Percentiles rank a stretch among this genome's conserved stretches.
Conservation (phyloP, 2,329 filamentous ascomycete species). For the Monilinia vaccinii-corymbosi region DNA sequence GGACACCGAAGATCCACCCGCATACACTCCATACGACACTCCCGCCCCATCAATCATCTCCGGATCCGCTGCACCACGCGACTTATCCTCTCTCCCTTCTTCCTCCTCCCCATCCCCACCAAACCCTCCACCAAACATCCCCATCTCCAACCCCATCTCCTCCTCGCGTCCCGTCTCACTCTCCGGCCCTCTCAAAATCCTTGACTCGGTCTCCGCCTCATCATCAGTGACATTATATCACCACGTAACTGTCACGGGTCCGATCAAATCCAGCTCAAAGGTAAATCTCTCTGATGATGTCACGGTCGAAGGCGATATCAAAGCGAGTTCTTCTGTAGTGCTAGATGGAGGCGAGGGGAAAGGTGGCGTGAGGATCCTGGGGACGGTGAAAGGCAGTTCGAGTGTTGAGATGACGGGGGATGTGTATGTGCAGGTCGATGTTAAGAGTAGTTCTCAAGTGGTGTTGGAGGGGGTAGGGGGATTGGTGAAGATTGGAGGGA, state of each 20-base stretch:
- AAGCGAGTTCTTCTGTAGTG: constrained; percentile 4
- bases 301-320: constrained; percentile 16
- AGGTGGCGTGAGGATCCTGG: constrained; percentile 1
- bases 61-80: neutral
- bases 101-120: neutral
- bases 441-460: constrained; percentile 16
- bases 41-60: neutral
- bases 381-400: constrained; percentile 10
- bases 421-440: constrained; percentile 12
- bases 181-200: constrained; percentile 16
- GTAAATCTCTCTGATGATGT: constrained; percentile 16
- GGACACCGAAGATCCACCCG: neutral
- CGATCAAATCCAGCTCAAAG: constrained; percentile 8
- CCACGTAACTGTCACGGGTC: constrained; percentile 9
- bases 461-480: constrained; percentile 1
- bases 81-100: neutral
- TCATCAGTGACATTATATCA: constrained; percentile 9
- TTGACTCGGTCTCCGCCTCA: constrained; percentile 14
- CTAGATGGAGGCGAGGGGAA: constrained; percentile 14
- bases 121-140: neutral
- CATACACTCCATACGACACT: constrained; percentile 1
- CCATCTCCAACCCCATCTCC: constrained; percentile 15
- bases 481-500: constrained; percentile 14
- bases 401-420: constrained; percentile 11
- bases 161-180: constrained; percentile 12